A percentile compares a stretch with the other conserved stretches of the same genome.
phyloP scores from a whole-genome alignment of 1,284 basidiomycete species.

The Ganoderma leucocontextum region DNA sequence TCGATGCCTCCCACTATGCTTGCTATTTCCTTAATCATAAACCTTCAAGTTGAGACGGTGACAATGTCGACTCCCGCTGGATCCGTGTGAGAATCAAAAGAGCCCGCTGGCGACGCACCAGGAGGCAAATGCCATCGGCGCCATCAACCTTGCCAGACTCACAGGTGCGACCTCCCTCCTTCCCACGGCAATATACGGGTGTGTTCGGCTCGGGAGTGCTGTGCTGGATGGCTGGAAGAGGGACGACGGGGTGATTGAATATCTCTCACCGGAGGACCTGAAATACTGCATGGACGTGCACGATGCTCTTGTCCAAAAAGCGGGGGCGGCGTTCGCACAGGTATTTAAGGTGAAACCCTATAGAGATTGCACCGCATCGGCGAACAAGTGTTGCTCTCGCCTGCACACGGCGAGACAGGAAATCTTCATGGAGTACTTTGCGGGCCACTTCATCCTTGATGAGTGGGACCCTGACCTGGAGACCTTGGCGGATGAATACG shows the following conservation, averaged over 20 bases:
- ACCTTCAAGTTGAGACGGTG: too few relatives aligned
- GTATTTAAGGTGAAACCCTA: not conserved
- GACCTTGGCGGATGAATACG: not conserved
- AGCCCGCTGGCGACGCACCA: too few relatives aligned
- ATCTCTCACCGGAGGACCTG: slow-evolving; percentile 13
- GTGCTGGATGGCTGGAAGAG: slow-evolving; percentile 12
- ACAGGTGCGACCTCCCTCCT: slow-evolving; percentile 8
- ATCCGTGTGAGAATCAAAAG: too few relatives aligned
- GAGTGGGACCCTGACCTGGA: not conserved
- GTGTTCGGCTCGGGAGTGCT: not conserved
- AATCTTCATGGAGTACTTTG: not conserved
- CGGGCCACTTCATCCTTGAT: not conserved
- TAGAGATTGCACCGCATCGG: not conserved
- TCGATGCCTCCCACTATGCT: too few relatives aligned
- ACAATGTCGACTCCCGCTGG: too few relatives aligned
- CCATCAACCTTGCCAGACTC: slow-evolving; percentile 22
- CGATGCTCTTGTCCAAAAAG: not conserved
- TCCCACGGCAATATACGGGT: slow-evolving; percentile 9
- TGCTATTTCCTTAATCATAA: too few relatives aligned
- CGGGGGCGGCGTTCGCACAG: not conserved
- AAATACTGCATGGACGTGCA: slow-evolving; percentile 3
- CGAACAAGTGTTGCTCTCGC: not conserved
- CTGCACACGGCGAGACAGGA: not conserved
- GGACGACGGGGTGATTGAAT: slow-evolving; percentile 13
- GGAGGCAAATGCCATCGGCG: slow-evolving; percentile 8